These are phyloP conservation scores for Trichoderma erinaceum DNA, from an alignment of 495 filamentous ascomycete genomes.

Conservation along the genomic window DNA sequence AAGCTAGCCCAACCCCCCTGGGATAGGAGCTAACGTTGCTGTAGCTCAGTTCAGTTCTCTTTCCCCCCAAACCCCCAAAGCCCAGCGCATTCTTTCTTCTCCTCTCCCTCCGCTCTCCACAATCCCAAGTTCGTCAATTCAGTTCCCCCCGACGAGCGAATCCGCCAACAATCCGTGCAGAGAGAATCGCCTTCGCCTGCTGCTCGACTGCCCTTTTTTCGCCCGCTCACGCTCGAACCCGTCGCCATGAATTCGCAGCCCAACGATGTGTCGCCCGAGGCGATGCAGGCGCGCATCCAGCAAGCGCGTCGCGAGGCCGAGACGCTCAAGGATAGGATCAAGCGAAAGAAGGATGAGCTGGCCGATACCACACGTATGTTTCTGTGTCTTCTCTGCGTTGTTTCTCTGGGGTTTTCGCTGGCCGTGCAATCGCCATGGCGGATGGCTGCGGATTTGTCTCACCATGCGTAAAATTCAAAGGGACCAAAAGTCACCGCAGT, in stretches of 20 bases:
- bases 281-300: slow-evolving; percentile 75
- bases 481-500: not conserved
- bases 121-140: slow-evolving; percentile 24
- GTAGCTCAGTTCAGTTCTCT: slow-evolving; percentile 20
- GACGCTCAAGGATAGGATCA: slow-evolving; percentile 96
- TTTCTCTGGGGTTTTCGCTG: not conserved
- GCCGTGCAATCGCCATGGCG: slow-evolving; percentile 5
- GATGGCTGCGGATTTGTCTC: not conserved
- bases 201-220: slow-evolving; percentile 9
- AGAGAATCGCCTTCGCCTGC: no score
- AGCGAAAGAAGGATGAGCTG: slow-evolving; percentile 98
- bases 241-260: slow-evolving; percentile 44
- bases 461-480: not conserved
- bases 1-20: not conserved
- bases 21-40: slow-evolving; percentile 13
- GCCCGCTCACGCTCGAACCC: slow-evolving; percentile 22
- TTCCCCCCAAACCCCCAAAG: slow-evolving; percentile 17
- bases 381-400: not conserved
- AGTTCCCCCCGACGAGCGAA: slow-evolving; percentile 19
- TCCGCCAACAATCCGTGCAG: slow-evolving; percentile 21
- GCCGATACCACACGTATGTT: slow-evolving; percentile 91
- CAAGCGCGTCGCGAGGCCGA: slow-evolving; percentile 96
- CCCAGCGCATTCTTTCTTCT: slow-evolving; percentile 20
- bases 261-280: slow-evolving; percentile 54
- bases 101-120: slow-evolving; percentile 27